A percentile compares a stretch with the other conserved stretches of the same genome.
Evolutionary conservation across 305 asterid genomes (phyloP).

Genomic region (Ajuga reptans): DNA sequence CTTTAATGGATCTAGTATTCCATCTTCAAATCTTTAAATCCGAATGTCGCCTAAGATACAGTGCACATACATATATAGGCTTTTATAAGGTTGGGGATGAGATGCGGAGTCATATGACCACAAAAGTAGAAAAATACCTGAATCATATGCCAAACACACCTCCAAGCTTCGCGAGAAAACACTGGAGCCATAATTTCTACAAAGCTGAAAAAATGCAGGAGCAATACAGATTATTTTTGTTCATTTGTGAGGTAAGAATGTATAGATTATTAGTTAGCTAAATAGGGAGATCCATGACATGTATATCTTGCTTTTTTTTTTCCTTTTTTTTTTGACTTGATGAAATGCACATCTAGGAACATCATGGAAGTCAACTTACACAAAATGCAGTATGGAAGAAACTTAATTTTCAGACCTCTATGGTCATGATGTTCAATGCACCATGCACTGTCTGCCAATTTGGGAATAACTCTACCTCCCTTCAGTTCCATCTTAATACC

Average conservation of each 20-base stretch:
- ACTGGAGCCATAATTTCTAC: conserved; percentile 86
- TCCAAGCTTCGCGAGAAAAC: conserved; percentile 80
- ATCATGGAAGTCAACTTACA: not conserved
- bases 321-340: too few species aligned
- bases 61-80: too few species aligned
- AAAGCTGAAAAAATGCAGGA: conserved; percentile 38
- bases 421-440: not conserved
- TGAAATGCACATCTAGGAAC: not conserved
- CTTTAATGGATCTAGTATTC: not conserved
- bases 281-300: not conserved
- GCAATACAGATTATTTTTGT: conserved; percentile 5
- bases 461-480: not conserved
- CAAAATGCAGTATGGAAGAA: not conserved
- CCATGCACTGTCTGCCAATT: not conserved
- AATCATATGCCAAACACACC: conserved; percentile 85
- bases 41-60: not conserved
- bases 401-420: not conserved
- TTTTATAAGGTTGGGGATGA: too few species aligned
- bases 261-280: not conserved
- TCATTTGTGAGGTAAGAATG: not conserved
- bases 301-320: not conserved
- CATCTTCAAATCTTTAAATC: not conserved
- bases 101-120: conserved; percentile 2
- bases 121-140: conserved; percentile 37
- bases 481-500: not conserved